Percentiles rank a stretch among this genome's conserved stretches.
Evolutionary conservation across 345 rosid genomes (phyloP).

Genomic region (Cochlearia excelsa): DNA sequence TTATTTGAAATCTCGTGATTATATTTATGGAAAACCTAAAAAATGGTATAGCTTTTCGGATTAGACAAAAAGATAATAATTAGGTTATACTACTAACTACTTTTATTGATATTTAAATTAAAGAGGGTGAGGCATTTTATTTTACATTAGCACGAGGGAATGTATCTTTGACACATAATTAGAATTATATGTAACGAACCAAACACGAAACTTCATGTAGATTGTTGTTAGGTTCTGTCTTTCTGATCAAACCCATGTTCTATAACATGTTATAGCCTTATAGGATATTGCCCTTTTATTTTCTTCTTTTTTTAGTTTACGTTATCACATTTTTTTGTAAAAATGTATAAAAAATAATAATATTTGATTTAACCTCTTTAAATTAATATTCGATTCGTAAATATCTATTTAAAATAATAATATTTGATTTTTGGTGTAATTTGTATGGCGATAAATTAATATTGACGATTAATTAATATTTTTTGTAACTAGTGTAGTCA

Average conservation of each 20-base stretch:
- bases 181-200: conserved; percentile 35
- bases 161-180: conserved; percentile 36
- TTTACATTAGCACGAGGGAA: conserved; percentile 22
- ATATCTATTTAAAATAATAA: no score
- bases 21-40: no score
- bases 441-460: no score
- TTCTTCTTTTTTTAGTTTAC: conserved; percentile 19
- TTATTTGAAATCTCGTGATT: no score
- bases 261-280: conserved; percentile 29
- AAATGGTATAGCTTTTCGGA: no score
- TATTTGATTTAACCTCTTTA: no score
- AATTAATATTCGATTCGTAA: no score
- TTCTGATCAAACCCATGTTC: conserved; percentile 42
- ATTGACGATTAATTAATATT: no score
- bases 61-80: no score
- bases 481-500: no score
- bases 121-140: conserved; percentile 19
- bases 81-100: not conserved
- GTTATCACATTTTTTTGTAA: conserved; percentile 3
- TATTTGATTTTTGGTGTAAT: no score
- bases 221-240: conserved; percentile 25
- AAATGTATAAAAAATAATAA: no score
- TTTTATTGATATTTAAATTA: not conserved
- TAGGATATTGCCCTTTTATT: conserved; percentile 35
- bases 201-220: conserved; percentile 33